Percentiles rank a stretch among this genome's conserved stretches.
These are phyloP conservation scores for Tulasnella sp. DNA, from an alignment of 768 basidiomycete genomes.

Conservation along the genomic window DNA sequence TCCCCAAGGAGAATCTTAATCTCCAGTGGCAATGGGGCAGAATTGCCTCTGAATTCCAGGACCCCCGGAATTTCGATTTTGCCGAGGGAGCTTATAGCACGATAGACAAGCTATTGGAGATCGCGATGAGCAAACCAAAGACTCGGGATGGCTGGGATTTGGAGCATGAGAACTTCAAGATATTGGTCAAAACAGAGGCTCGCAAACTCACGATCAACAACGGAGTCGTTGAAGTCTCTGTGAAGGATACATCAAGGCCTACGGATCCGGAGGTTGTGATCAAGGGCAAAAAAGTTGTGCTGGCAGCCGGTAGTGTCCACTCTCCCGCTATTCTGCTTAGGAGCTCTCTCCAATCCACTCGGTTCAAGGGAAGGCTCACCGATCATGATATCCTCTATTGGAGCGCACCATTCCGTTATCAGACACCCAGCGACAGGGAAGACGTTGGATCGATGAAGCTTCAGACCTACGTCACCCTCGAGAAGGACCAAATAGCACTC, in stretches of 20 bases:
- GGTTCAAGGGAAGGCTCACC: conserved; percentile 3
- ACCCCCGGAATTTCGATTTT: conserved; percentile 21
- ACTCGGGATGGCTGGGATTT: background rate
- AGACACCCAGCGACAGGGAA: conserved; percentile 10
- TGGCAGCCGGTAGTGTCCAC: conserved; percentile 20
- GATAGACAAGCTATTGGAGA: conserved; percentile 18
- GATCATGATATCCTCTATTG: conserved; percentile 23
- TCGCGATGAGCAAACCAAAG: conserved; percentile 21
- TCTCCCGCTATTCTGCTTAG: conserved; percentile 21
- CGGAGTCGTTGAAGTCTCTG: background rate
- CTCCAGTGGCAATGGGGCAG: conserved; percentile 23
- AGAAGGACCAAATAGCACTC: conserved; percentile 15
- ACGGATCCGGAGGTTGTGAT: background rate
- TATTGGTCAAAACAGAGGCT: conserved; percentile 17
- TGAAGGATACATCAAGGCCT: background rate
- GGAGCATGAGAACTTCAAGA: conserved; percentile 20
- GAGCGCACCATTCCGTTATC: conserved; percentile 19
- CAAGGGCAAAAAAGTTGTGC: conserved; percentile 12
- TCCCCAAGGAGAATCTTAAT: too few relatives aligned
- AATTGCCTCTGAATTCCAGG: conserved; percentile 22
- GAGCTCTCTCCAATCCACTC: conserved; percentile 1
- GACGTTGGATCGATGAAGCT: conserved; percentile 22
- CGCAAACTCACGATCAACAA: background rate
- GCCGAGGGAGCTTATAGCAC: conserved; percentile 23
- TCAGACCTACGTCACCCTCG: conserved; percentile 16